These are phyloP conservation scores for Grosmannia penicillata DNA, from an alignment of 2,329 filamentous ascomycete species.

Conservation along the genomic window DNA sequence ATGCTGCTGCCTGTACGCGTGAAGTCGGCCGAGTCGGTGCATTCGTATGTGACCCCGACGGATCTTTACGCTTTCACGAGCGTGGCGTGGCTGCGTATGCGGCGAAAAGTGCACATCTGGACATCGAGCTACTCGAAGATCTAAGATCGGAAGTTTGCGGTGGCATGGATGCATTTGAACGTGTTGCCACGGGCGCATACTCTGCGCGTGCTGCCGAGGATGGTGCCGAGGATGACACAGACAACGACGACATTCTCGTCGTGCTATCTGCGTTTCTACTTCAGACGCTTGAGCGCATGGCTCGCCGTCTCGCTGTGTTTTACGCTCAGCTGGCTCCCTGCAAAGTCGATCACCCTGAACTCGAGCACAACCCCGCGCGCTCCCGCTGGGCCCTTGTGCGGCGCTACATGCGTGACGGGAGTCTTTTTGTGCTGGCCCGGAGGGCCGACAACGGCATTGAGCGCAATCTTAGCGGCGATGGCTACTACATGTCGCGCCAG, in stretches of 20 bases:
- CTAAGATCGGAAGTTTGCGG: conserved; percentile 35
- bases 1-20: conserved; percentile 29
- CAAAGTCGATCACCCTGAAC: conserved; percentile 33
- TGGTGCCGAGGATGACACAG: conserved; percentile 12
- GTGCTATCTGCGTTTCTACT: conserved; percentile 31
- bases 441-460: conserved; percentile 16
- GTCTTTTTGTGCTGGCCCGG: conserved; percentile 32
- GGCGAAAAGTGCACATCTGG: conserved; percentile 29
- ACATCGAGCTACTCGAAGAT: conserved; percentile 37
- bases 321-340: conserved; percentile 33
- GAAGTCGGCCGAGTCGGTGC: conserved; percentile 35
- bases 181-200: too few species aligned
- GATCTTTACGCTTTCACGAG: conserved; percentile 31
- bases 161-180: conserved; percentile 40
- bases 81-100: conserved; percentile 36
- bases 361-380: conserved; percentile 37
- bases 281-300: conserved; percentile 37
- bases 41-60: conserved; percentile 29
- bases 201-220: too few species aligned
- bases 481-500: conserved; percentile 12
- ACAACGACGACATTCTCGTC: conserved; percentile 11
- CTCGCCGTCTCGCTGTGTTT: conserved; percentile 33
- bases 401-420: conserved; percentile 32
- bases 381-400: conserved; percentile 36
- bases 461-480: conserved; percentile 7